These are phyloP conservation scores for Ophiostoma ips DNA, from an alignment of 2,329 filamentous ascomycete species.

Conservation along the genomic window DNA sequence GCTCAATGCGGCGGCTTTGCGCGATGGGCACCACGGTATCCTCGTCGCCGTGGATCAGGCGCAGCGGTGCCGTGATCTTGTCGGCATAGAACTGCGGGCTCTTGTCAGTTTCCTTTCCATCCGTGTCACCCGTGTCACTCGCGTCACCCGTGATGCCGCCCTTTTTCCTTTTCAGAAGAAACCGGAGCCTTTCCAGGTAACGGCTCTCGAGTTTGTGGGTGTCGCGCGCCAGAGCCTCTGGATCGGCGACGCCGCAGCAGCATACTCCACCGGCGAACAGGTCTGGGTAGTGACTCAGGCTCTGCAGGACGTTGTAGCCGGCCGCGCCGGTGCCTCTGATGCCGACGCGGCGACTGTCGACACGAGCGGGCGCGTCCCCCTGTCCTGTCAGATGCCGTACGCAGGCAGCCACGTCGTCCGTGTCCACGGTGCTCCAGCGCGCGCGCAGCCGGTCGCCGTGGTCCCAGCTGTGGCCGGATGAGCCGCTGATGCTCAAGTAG, in stretches of 20 bases:
- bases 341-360: slow-evolving; percentile 7
- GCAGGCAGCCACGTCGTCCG: slow-evolving; percentile 34
- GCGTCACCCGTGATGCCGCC: no score
- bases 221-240: slow-evolving; percentile 29
- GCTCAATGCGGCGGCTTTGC: slow-evolving; percentile 39
- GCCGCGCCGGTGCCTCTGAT: slow-evolving; percentile 33
- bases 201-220: slow-evolving; percentile 44
- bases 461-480: slow-evolving; percentile 33
- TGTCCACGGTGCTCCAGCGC: slow-evolving; percentile 36
- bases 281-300: slow-evolving; percentile 30
- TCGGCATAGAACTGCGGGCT: slow-evolving; percentile 35
- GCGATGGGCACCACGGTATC: slow-evolving; percentile 45
- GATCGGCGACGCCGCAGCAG: slow-evolving; percentile 36
- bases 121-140: no score
- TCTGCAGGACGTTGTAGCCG: slow-evolving; percentile 39
- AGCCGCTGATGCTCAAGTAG: slow-evolving; percentile 33
- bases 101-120: slow-evolving; percentile 19
- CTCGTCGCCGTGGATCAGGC: slow-evolving; percentile 40
- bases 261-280: slow-evolving; percentile 36
- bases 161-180: no score
- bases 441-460: slow-evolving; percentile 36
- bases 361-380: slow-evolving; percentile 11
- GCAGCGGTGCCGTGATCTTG: slow-evolving; percentile 34
- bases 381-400: slow-evolving; percentile 26
- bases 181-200: slow-evolving; percentile 33